Evolutionary conservation across 2,329 filamentous ascomycete species (phyloP), one percentile per base, ranked within the genome.

Genomic region (Neospermospora avenae): DNA sequence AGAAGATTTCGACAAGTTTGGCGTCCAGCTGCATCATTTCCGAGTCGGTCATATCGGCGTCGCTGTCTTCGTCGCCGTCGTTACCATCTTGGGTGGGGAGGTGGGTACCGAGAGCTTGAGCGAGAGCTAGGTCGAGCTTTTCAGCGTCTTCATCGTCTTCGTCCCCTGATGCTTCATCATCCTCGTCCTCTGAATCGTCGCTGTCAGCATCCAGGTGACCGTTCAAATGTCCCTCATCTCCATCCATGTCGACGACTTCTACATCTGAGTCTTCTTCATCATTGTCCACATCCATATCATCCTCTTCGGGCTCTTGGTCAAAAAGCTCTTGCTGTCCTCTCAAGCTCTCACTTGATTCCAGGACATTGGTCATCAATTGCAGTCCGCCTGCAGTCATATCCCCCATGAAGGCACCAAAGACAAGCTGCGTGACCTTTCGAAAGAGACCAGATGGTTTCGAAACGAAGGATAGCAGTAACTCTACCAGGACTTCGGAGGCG

Each of bases 11-110:
- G 54, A 87, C 85, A 3, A 99, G 84, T 71, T 93, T 88, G 11
- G 84, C 83, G 69, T 98, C 93, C 16, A 98, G 79, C 3, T 87
- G 87, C 76, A 96, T 87, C 95, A 98, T 98, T 72, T 96, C 89
- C 18, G 93, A 92, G 75, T 98, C 93, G 63, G 91, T 89, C 92
- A 99, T 96, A 74, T 96, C 91, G 2, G 84, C 86, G 61, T 89
- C 88, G 10, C 82, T 82, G 31, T 85, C 85, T 1, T 80, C 82
- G 0, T 78, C 78, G 2, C 82, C 81, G 1, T 81, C 81, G 1
- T 81, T 78, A 16, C 75, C 76, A 63, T 86, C 83, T 56, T 86
- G 82, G 71, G 88, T 83, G 22, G 85, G 76, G 7, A 78, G 77
- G 62, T 88, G 87, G 57, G 87, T 93, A 42, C 90, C 87, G 2